Evolutionary conservation across 805 yeast species (phyloP).

Genomic region (Monosporozyma yasuniensis): DNA sequence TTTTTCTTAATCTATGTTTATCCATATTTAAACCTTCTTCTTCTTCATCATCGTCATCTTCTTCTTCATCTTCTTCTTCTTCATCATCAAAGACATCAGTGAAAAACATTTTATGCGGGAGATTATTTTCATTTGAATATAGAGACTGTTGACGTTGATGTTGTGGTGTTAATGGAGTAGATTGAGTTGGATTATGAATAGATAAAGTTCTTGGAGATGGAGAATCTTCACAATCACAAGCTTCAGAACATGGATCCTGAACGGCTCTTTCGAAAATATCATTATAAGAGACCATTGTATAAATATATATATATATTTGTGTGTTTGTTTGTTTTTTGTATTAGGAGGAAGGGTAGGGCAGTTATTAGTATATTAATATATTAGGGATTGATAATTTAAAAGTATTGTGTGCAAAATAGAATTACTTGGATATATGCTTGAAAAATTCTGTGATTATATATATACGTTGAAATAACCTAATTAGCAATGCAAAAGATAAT

Average conservation of each 20-base stretch:
- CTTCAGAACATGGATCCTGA: conserved; percentile 22
- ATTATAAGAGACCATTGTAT: background rate
- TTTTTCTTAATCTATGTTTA: background rate
- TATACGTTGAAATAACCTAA: no score
- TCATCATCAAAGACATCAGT: conserved; percentile 1
- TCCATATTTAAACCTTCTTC: background rate
- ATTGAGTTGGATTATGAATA: background rate
- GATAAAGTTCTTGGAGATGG: background rate
- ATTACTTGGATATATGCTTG: no score
- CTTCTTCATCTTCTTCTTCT: background rate
- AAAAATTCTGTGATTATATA: no score
- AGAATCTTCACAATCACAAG: conserved; percentile 18
- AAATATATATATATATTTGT: no score
- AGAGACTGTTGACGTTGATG: no score
- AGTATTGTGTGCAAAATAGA: no score
- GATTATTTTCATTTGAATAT: background rate
- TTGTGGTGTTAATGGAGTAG: background rate
- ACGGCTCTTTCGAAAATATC: conserved; percentile 24
- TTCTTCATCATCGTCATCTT: background rate
- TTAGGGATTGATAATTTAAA: no score
- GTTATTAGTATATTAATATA: no score
- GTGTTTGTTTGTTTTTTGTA: background rate
- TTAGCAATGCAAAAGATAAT: no score
- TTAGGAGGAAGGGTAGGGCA: no score
- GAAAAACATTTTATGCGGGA: background rate